Base-by-base conservation (phyloP, 108 stramenopile genomes). In the Seminavis robusta region DNA sequence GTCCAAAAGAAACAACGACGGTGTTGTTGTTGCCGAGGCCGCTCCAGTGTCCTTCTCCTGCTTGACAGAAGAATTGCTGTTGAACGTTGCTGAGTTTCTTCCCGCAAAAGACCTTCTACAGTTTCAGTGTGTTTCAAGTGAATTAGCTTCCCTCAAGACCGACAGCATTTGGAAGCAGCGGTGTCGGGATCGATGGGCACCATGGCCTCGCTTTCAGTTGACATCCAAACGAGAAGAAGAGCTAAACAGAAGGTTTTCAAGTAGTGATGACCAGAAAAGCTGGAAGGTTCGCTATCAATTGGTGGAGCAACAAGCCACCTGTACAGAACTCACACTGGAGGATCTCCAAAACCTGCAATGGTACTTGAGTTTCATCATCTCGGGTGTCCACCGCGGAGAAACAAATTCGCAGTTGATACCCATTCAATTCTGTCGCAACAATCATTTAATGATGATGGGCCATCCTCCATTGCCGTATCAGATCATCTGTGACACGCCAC, bases 181-280 rank as follows among this genome's bases (percentile, higher is more conserved):
- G 19, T 49, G 48, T 27, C 30, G 32, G 3, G 28, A 49, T 16
- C 48, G 48, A 30, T 49, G 48, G 48, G 32, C 29, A 49, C 8
- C 48, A 30, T 49, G 48, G 48, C 48, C 48, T n/a, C 48, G 48
- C 29, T 49, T 32, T 1, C 48, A 31, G 2, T 15, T 49, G 4
- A 49, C 48, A 8, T 10, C 11, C 25, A n/a, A 49, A 30, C 29
- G 17, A 23, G 15, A 31, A 30, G 3, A 29, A 19, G 48, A 49
- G 0, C 11, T 37, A 37, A 37, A 15, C 11, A 15, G n/a, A 0
- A 11, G n/a, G n/a, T 37, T 37, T 15, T 37, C n/a, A 37, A 15
- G 15, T 0, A 37, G n/a, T n/a, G n/a, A n/a, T n/a, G n/a, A 37
- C 0, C 11, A 11, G 0, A 15, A 11, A 0, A 15, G 30, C 8